Evolutionary conservation across 352 stramenopile genomes (phyloP), one percentile per base, ranked within the genome.

Genomic region (Phytophthora cactorum): DNA sequence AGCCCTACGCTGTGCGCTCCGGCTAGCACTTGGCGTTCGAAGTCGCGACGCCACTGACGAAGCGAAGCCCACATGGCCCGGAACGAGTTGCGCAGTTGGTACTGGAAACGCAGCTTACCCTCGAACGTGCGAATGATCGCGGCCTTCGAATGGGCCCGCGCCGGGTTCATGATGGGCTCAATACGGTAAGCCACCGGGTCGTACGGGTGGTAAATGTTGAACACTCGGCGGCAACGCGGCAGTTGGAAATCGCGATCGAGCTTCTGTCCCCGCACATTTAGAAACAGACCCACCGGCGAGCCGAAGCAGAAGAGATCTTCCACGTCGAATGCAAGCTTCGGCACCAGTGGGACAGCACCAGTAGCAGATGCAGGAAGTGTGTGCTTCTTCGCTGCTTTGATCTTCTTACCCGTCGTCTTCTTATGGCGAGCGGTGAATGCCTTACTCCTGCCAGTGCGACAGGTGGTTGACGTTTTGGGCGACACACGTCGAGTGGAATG

Each of bases 191-290:
- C 92, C 3, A 99, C 93, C 2, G 94, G 93, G 79, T 99, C 96
- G 74, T 92, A 96, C 50, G 93, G 93, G 70, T 98, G 92, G 66
- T 98, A 98, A 36, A 99, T 97, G 70, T 99, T 99, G 75, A 97
- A 98, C 22, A 98, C 59, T 17, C 83, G 78, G 11, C 70, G 70
- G 67, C 90, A 97, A 7, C 88, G 95, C 32, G 87, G 86, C 12
- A 98, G 75, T 39, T 63, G 68, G 52, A 96, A 97, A 31, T 82
- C 60, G 2, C 70, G 74, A 36, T 84, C 81, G 22, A 94, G 76
- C 63, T 81, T 84, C 60, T 97, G 85, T 0, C 95, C 94, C 15
- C 92, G 87, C 4, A 98, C 92, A 67, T 97, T 97, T 10, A 98
- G 61, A 66, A 98, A 98, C 12, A 98, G 73, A 9, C 91, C 91